A percentile compares a stretch with the other conserved stretches of the same genome.
Conservation (phyloP, 495 filamentous ascomycete species). For the Talaromyces ruber region DNA sequence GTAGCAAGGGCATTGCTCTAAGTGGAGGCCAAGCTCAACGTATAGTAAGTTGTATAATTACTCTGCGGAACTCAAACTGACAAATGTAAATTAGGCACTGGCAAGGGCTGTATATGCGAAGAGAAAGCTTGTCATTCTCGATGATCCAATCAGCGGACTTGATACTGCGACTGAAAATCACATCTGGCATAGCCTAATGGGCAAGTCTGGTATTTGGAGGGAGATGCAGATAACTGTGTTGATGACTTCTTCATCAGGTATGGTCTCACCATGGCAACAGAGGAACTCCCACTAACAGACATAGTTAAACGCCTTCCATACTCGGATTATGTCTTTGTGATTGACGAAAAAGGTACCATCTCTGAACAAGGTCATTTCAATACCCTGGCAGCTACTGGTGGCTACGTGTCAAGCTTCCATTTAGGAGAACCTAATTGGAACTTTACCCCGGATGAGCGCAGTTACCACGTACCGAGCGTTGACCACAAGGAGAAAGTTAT, state of each 20-base stretch:
- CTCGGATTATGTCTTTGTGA: slow-evolving; percentile 43
- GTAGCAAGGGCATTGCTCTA: slow-evolving; percentile 55
- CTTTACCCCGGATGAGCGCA: slow-evolving; percentile 15
- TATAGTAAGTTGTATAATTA: slow-evolving; percentile 28
- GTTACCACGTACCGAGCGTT: slow-evolving; percentile 5
- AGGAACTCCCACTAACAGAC: neutral
- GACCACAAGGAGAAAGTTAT: slow-evolving; percentile 12
- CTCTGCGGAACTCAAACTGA: neutral
- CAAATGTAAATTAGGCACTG: slow-evolving; percentile 22
- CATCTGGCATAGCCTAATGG: slow-evolving; percentile 50
- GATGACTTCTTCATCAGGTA: slow-evolving; percentile 39
- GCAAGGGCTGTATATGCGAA: slow-evolving; percentile 51
- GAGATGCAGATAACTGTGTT: slow-evolving; percentile 40
- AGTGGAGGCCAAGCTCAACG: slow-evolving; percentile 63
- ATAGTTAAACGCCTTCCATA: slow-evolving; percentile 38
- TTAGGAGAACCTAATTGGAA: slow-evolving; percentile 23
- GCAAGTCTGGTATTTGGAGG: slow-evolving; percentile 44
- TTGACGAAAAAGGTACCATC: slow-evolving; percentile 35
- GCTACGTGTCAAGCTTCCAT: slow-evolving; percentile 42
- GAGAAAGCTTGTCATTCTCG: slow-evolving; percentile 45
- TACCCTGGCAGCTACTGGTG: slow-evolving; percentile 31
- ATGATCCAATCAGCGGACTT: slow-evolving; percentile 54
- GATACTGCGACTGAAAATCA: slow-evolving; percentile 52
- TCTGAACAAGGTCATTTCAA: slow-evolving; percentile 44
- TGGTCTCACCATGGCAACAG: neutral